Evolutionary conservation across 2,329 filamentous ascomycete species (phyloP).

Genomic region (Alternaria novae-zelandiae): DNA sequence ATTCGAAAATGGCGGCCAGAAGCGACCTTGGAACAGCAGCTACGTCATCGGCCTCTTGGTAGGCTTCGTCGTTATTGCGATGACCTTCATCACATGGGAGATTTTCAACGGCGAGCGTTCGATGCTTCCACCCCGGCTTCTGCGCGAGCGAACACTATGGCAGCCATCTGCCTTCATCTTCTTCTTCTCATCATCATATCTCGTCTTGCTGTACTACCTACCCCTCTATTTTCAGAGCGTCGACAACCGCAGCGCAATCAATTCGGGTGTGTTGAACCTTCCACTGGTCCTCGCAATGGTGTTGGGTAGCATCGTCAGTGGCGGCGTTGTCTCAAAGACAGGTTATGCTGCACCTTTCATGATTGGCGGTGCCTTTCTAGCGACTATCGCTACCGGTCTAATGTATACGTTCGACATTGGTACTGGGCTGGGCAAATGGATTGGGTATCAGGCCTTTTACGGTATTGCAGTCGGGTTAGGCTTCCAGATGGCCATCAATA

Average conservation of each 20-base stretch:
- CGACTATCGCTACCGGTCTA: conserved; percentile 49
- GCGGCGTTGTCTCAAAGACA: conserved; percentile 19
- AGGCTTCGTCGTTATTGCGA: conserved; percentile 49
- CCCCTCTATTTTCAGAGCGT: conserved; percentile 59
- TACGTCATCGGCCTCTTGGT: conserved; percentile 56
- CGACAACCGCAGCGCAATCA: conserved; percentile 40
- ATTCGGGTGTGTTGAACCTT: conserved; percentile 53
- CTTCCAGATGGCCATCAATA: conserved; percentile 40
- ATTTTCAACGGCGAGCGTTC: conserved; percentile 50
- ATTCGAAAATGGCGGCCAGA: conserved; percentile 53
- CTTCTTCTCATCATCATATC: conserved; percentile 46
- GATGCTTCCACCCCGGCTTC: conserved; percentile 47
- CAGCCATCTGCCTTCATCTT: conserved; percentile 45
- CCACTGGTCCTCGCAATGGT: conserved; percentile 48
- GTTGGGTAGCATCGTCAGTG: conserved; percentile 14
- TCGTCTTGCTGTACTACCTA: conserved; percentile 54
- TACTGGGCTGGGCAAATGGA: conserved; percentile 49
- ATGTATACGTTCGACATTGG: conserved; percentile 49
- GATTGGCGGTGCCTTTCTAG: conserved; percentile 34
- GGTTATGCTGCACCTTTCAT: conserved; percentile 47
- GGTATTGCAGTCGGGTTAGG: conserved; percentile 47
- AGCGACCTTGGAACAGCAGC: conserved; percentile 35
- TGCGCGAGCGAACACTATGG: conserved; percentile 48
- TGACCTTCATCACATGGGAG: conserved; percentile 47
- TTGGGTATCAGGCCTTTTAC: conserved; percentile 55